Evolutionary conservation across 1,139 yeast species (phyloP), one percentile per base, ranked within the genome.

Genomic region (Lodderomyces elongisporus): DNA sequence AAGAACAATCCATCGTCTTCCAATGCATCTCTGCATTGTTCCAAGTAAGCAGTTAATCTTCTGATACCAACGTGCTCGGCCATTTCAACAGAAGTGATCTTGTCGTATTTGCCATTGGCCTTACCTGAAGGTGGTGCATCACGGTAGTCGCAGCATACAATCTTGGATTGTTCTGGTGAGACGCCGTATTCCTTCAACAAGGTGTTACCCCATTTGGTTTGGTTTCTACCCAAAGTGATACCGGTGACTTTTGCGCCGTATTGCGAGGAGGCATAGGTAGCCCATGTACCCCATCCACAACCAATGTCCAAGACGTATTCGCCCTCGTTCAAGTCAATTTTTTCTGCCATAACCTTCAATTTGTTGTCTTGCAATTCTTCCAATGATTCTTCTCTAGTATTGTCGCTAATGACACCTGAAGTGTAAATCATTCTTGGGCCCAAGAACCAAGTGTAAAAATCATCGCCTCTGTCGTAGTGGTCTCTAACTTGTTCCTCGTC

Each of bases 401-500:
- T 79, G 57, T 87, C 95, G 40, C 78, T 60, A 52, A 88, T 80
- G 37, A 85, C 67, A 55, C 96, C 96, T 23, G 93, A 79, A 30
- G 96, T 88, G 65, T 87, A 88, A 56, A 87, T 74, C 96, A 87
- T 87, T 62, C 96, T 79, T 46, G 95, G 94, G 38, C 96, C 96
- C 49, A 87, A 70, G 67, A 87, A 87, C 93, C 94, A 87, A 37
- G 88, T 67, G 75, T 87, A 88, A 61, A 88, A 87, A 62, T 88
- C 96, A 56, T 87, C 96, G 61, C 96, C 96, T 50, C 96, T 84
- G 67, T 88, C 96, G 61, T 87, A 87, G 64, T 88, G 95, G 53
- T 83, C 96, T 61, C 95, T 79, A 38, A 87, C 96, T 65, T 87
- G 96, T 62, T 87, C 96, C 66, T 88, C 96, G 56, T 88, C 96